phyloP scores from a whole-genome alignment of 1,284 basidiomycete species.

The Coniophora puteana region DNA sequence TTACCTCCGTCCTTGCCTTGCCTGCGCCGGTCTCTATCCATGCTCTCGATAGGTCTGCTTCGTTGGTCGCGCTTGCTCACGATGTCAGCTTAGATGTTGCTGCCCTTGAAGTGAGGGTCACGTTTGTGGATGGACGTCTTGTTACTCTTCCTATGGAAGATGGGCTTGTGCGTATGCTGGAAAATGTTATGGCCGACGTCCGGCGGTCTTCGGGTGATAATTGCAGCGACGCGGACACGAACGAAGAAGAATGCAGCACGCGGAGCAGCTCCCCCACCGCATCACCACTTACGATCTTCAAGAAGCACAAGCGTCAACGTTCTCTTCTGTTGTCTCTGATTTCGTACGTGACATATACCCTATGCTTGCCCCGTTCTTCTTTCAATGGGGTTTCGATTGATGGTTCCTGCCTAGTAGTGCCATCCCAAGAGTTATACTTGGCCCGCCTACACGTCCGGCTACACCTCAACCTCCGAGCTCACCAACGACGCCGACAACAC shows the following conservation, averaged over 20 bases:
- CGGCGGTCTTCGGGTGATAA: slow-evolving; percentile 35
- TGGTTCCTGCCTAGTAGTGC: slow-evolving; percentile 34
- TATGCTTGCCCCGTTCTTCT: slow-evolving; percentile 3
- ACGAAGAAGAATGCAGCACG: slow-evolving; percentile 17
- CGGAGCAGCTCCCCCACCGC: slow-evolving; percentile 10
- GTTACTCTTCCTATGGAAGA: slow-evolving; percentile 46
- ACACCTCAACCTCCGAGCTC: slow-evolving; percentile 9
- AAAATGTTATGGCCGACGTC: slow-evolving; percentile 52
- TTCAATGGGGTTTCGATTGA: slow-evolving; percentile 9
- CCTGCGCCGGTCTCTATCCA: slow-evolving; percentile 54
- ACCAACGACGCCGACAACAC: slow-evolving; percentile 11
- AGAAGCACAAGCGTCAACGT: slow-evolving; percentile 57
- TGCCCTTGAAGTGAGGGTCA: slow-evolving; percentile 40
- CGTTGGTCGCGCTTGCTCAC: slow-evolving; percentile 49
- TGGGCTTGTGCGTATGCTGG: slow-evolving; percentile 40
- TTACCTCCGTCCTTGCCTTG: slow-evolving; percentile 49
- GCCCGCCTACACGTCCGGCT: slow-evolving; percentile 7
- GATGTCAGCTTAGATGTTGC: slow-evolving; percentile 60
- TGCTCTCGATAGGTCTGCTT: slow-evolving; percentile 62
- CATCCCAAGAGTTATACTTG: slow-evolving; percentile 16
- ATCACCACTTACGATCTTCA: slow-evolving; percentile 17
- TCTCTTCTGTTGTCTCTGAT: slow-evolving; percentile 67
- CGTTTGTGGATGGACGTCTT: slow-evolving; percentile 51
- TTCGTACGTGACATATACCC: slow-evolving; percentile 39
- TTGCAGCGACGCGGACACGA: slow-evolving; percentile 19